Evolutionary conservation across 176 grass and related monocot genomes (phyloP).

Genomic region (Microstegium vimineum): DNA sequence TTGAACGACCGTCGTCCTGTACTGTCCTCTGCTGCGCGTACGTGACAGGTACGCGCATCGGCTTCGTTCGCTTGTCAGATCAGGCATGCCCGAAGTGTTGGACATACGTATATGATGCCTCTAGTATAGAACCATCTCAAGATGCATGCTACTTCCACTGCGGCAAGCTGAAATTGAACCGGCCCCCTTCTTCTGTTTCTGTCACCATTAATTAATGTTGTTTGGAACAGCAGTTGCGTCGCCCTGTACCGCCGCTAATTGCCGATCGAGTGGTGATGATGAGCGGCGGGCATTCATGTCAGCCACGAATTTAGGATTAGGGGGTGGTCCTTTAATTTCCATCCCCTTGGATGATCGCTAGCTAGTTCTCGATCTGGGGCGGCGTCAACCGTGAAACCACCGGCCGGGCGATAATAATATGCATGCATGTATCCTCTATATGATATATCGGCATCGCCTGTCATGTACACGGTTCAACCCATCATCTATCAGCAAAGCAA

Average conservation of each 20-base stretch:
- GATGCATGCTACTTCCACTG: not conserved
- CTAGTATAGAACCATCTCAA: no score
- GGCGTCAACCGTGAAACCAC: not conserved
- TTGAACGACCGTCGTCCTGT: no score
- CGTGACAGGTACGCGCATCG: slow-evolving; percentile 5
- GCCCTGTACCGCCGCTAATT: not conserved
- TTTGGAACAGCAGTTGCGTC: not conserved
- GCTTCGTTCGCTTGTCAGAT: not conserved
- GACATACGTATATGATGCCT: not conserved
- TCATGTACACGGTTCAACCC: not conserved
- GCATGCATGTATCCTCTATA: not conserved
- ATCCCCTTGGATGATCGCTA: not conserved
- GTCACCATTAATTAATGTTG: not conserved
- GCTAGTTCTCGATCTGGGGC: not conserved
- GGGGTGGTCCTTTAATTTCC: no score
- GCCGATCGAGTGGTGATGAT: not conserved
- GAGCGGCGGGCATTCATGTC: slow-evolving; percentile 33
- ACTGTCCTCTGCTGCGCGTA: not conserved
- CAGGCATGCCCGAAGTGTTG: not conserved
- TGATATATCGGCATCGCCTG: not conserved
- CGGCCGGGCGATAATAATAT: not conserved
- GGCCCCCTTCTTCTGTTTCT: not conserved
- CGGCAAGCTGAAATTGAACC: not conserved
- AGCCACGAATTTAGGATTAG: not conserved
- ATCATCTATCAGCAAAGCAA: not conserved